Evolutionary conservation across 169 alveolate species (phyloP).

Genomic region (Eimeria praecox): DNA sequence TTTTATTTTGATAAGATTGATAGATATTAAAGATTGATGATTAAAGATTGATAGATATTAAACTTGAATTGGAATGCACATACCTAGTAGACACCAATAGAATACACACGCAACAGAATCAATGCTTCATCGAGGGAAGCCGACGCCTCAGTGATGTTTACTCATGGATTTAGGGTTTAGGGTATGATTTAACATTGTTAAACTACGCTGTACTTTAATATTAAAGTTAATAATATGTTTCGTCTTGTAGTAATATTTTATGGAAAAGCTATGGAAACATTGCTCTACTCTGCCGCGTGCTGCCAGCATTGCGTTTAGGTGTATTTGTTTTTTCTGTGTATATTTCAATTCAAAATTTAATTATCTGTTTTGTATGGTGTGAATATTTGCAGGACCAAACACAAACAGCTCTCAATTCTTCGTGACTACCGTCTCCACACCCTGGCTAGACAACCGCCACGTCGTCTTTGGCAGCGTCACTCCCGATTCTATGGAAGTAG

Average conservation of each 20-base stretch:
- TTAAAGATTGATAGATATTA: too few species aligned
- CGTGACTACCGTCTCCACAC: slow-evolving; percentile 97
- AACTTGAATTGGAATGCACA: too few species aligned
- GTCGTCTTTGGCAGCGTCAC: slow-evolving; percentile 98
- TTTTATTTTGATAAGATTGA: background rate
- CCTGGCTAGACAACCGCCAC: slow-evolving; percentile 98
- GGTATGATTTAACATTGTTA: background rate
- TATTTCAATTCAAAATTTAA: too few species aligned
- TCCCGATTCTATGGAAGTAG: slow-evolving; percentile 95
- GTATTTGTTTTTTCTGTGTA: too few species aligned
- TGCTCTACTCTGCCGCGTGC: too few species aligned
- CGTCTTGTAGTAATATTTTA: background rate
- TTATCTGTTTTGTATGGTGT: slow-evolving; percentile 81
- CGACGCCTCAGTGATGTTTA: too few species aligned
- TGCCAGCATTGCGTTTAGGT: too few species aligned
- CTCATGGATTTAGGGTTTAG: too few species aligned
- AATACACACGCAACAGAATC: too few species aligned
- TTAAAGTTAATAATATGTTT: background rate
- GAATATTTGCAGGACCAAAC: slow-evolving; percentile 99
- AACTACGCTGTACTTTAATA: background rate
- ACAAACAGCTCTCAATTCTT: slow-evolving; percentile 99
- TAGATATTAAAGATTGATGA: too few species aligned
- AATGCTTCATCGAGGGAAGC: too few species aligned
- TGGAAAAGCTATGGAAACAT: background rate
- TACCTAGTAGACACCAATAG: too few species aligned